Evolutionary conservation across 805 yeast species (phyloP), one percentile per base, ranked within the genome.

Genomic region (Lachancea sp.): DNA sequence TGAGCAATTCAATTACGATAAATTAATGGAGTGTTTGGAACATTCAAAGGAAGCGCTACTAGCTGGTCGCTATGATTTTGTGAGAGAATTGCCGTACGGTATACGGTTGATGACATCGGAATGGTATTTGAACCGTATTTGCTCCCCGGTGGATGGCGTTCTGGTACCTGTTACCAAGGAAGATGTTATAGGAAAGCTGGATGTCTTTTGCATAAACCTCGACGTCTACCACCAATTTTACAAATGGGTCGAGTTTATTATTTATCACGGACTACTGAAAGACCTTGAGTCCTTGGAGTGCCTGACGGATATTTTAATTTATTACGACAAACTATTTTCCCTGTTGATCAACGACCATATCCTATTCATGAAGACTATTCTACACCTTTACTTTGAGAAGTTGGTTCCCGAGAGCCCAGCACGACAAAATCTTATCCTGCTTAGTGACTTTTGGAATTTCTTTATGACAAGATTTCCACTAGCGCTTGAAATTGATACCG

Each of bases 41-140:
- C 54, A 55, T 20, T 38, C 66, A 2, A 48, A 55, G 45, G 41
- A 36, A 8, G 39, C 36, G n/a, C 34, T 60, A 8, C 42, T 50
- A 4, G 49, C 56, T 24, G 49, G 54, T 2, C 41, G 46, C 4
- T 46, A 47, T 5, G 45, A 49, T 6, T 42, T 47, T 16, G 45
- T 62, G 8, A 38, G 45, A 3, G 37, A 36, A 1, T 49, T 64
- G 15, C 68, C 71, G 16, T 64, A 67, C 11, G 75, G 77, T 12
- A 58, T 70, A 7, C 66, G 67, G 44, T 70, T 69, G 38, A 60
- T 72, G 44, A 52, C 70, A 4, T 65, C 71, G 2, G 75, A 72
- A 48, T 72, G 77, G 76, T 55, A 71, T 32, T 65, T 77, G 3
- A 63, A 63, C 18, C 65, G 62, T 29, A 53, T 73, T 15, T 71